Evolutionary conservation across 192 early-diverging fungal species (phyloP), one percentile per base, ranked within the genome.

Genomic region (Coemansia sp.): DNA sequence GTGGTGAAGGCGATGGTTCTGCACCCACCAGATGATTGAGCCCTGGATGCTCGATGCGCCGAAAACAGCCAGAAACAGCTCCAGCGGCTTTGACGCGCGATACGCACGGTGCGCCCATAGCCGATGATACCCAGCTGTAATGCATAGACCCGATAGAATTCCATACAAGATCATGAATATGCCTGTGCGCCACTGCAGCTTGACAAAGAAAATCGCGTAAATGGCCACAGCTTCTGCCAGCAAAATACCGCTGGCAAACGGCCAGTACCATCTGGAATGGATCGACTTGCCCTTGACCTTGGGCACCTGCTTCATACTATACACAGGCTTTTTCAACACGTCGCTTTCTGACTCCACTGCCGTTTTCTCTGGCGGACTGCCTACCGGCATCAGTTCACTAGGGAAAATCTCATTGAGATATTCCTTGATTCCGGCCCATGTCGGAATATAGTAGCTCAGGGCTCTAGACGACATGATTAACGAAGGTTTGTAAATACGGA

Each of bases 81-180:
- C 80, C 57, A 89, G 75, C 1, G 73, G 78, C 23, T 56, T 61
- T 13, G 82, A 80, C 28, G 86, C 89, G 42, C 58, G 80, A 67
- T 91, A 93, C 11, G 89, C 64, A 35, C 86, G 78, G 71, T 93
- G 91, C 23, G 86, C 80, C 87, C 87, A 93, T 42, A 86, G 74
- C 30, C 91, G 84, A 65, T 93, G 91, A 67, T 93, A 90, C 38
- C 90, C 91, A 37, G 88, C 91, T n/a, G 91, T 93, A 55, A 93
- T 89, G 35, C 94, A 93, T 30, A 94, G 68, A 0, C 90, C 93
- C 11, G 91, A 93, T 40, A 84, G 58, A 49, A 83, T 85, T 60
- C 92, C 92, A 46, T 75, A 75, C 10, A 72, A 39, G n/a, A 68
- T 26, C 69, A 72, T 26, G 36, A 71, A 79, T 13, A 65, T 33